phyloP scores from a whole-genome alignment of 352 stramenopile species.

The Phytophthora aleatoria region DNA sequence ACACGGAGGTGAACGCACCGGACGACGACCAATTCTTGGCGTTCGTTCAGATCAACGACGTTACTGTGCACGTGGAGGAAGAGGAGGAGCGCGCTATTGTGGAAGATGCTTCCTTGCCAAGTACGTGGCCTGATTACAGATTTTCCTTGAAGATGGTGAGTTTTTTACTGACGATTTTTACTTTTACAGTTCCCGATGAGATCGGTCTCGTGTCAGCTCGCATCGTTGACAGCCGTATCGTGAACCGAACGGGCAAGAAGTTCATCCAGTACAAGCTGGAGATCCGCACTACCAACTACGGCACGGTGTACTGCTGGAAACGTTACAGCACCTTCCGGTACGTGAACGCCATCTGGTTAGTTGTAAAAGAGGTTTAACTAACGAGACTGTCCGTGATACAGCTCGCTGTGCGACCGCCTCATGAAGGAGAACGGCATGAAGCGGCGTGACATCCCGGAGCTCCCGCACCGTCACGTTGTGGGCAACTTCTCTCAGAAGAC shows the following conservation, averaged over 20 bases:
- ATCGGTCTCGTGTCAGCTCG: constrained; percentile 80
- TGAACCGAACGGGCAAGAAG: constrained; percentile 85
- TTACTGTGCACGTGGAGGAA: constrained; percentile 71
- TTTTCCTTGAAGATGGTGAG: constrained; percentile 21
- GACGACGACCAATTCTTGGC: constrained; percentile 84
- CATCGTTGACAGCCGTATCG: constrained; percentile 85
- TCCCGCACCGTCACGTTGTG: constrained; percentile 83
- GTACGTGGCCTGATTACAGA: constrained; percentile 46
- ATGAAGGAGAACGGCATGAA: constrained; percentile 87
- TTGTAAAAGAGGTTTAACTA: constrained; percentile 4
- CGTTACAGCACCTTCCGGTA: constrained; percentile 90
- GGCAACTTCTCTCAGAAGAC: constrained; percentile 86
- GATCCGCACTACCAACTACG: constrained; percentile 88
- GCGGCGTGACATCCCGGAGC: constrained; percentile 81
- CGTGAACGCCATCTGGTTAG: constrained; percentile 6
- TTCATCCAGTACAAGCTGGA: constrained; percentile 92
- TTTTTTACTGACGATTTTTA: constrained; percentile 5
- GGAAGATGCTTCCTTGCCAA: constrained; percentile 75
- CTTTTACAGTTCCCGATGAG: constrained; percentile 72
- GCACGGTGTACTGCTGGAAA: constrained; percentile 89
- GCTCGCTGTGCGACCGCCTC: constrained; percentile 82
- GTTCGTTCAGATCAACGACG: constrained; percentile 84
- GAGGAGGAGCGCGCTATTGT: constrained; percentile 81
- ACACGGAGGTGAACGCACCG: constrained; percentile 76
- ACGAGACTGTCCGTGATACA: constrained; percentile 17